Percentiles rank a stretch among this genome's conserved stretches.
These are phyloP conservation scores for Colletotrichum camelliae DNA, from an alignment of 2,329 filamentous ascomycete genomes.

Conservation along the genomic window DNA sequence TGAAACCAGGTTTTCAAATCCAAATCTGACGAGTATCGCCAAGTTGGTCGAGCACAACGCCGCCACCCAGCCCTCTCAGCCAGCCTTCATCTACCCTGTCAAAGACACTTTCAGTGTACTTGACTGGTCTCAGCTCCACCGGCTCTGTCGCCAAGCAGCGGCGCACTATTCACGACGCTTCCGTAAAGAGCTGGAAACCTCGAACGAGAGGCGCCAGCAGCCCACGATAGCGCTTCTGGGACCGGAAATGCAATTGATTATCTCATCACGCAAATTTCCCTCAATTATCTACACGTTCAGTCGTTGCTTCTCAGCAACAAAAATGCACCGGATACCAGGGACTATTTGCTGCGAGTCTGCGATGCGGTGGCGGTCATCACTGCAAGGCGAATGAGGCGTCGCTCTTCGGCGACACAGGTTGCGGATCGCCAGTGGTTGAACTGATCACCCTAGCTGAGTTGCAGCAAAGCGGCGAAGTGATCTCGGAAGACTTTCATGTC, in stretches of 20 bases:
- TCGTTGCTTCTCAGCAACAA: conserved; percentile 8
- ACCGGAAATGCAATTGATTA: background rate
- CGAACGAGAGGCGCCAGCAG: background rate
- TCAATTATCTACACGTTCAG: background rate
- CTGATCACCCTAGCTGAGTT: background rate
- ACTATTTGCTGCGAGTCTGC: background rate
- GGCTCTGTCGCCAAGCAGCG: background rate
- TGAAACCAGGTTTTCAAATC: background rate
- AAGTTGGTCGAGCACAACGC: conserved; percentile 4
- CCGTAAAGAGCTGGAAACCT: background rate
- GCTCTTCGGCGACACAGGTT: background rate
- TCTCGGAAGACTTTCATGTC: too few species aligned
- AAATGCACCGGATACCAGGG: background rate
- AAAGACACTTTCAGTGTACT: background rate
- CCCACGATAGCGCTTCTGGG: conserved; percentile 6
- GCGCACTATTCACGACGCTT: background rate
- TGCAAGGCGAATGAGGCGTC: background rate
- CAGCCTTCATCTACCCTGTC: conserved; percentile 1
- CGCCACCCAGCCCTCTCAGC: background rate
- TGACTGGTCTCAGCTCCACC: background rate
- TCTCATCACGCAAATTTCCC: background rate
- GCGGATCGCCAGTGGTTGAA: background rate
- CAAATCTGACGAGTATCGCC: background rate
- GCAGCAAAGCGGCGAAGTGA: background rate
- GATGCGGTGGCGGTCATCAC: background rate